Evolutionary conservation across 768 basidiomycete species (phyloP), one percentile per base, ranked within the genome.

Genomic region (Heimioporus sp.): DNA sequence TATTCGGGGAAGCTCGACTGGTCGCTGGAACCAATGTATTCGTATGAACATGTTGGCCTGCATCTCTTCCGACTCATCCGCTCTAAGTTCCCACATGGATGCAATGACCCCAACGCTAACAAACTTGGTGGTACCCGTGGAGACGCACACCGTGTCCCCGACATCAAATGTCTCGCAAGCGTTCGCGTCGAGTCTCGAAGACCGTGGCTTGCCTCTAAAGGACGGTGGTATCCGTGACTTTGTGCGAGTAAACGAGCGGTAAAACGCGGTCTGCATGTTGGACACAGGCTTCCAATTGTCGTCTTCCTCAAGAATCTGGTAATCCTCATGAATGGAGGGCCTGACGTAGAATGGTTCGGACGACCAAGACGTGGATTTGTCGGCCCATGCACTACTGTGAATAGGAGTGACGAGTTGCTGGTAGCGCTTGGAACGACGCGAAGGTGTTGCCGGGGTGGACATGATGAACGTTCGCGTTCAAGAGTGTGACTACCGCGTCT

Each of bases 1-100:
- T 47, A 83, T 70, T 21, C 70, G 69, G 8, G 87, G 78, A 52
- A 90, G 70, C 63, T 91, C 82, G 0, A 71, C 67, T 1, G 87
- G 87, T 31, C 82, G 71, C 54, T 87, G 69, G 60, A 91, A 92
- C 89, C 88, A 92, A 58, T 90, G 89, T 20, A 91, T 68, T 24
- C 79, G 76, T 20, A 87, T 67, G 49, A 79, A 75, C 74, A 84
- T 81, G 44, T 71, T 76, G 35, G 66, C 58, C 20, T 47, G 58
- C 2, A 60, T 65, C n/a, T 63, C 63, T 34, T 72, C 66, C 20
- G 48, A 60, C 0, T 62, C 62, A 9, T 68, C 70, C 2, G 50
- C 70, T 47, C 43, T 51, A 56, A 60, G 67, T 8, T 86, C 80
- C 85, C 87, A 90, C 74, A 92, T 80, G 0, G 85, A 74, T 16